These are phyloP conservation scores for Oidiodendron maius DNA, from an alignment of 495 filamentous ascomycete genomes.

Conservation along the genomic window DNA sequence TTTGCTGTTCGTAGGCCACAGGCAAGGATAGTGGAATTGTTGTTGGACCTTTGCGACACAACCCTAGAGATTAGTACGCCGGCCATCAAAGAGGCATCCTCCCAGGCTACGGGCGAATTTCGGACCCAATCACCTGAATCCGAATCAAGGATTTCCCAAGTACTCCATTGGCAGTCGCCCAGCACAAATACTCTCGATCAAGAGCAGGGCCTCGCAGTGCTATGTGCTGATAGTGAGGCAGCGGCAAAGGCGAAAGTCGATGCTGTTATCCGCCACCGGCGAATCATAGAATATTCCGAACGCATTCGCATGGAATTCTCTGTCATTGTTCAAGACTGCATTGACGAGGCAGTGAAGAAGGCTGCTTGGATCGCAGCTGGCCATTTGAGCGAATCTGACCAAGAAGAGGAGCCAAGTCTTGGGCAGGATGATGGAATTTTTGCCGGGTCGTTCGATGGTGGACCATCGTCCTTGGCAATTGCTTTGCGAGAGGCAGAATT, in stretches of 20 bases:
- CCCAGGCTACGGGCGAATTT: constrained; percentile 62
- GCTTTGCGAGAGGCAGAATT: constrained; percentile 43
- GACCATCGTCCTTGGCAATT: constrained; percentile 48
- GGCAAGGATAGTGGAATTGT: constrained; percentile 85
- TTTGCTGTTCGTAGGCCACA: constrained; percentile 88
- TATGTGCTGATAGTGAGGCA: constrained; percentile 83
- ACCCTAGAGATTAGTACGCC: constrained; percentile 91
- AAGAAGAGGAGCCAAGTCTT: constrained; percentile 34
- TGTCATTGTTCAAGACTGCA: constrained; percentile 87
- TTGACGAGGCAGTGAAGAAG: constrained; percentile 85
- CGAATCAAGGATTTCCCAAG: constrained; percentile 85
- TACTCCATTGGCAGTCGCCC: constrained; percentile 92
- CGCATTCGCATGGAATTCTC: constrained; percentile 91
- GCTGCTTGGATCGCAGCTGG: constrained; percentile 83
- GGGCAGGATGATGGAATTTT: constrained; percentile 42
- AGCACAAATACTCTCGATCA: constrained; percentile 87
- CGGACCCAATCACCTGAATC: constrained; percentile 93
- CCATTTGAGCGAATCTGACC: constrained; percentile 68
- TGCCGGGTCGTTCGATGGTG: constrained; percentile 44
- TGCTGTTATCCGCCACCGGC: constrained; percentile 81
- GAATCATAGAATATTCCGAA: constrained; percentile 93
- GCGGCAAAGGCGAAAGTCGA: constrained; percentile 85
- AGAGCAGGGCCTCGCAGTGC: constrained; percentile 81
- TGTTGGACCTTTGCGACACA: constrained; percentile 94
- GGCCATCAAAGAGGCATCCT: constrained; percentile 73